Percentiles rank a stretch among this genome's conserved stretches.
phyloP scores from a whole-genome alignment of 2,329 filamentous ascomycete species.

The Chaetomium globosum region DNA sequence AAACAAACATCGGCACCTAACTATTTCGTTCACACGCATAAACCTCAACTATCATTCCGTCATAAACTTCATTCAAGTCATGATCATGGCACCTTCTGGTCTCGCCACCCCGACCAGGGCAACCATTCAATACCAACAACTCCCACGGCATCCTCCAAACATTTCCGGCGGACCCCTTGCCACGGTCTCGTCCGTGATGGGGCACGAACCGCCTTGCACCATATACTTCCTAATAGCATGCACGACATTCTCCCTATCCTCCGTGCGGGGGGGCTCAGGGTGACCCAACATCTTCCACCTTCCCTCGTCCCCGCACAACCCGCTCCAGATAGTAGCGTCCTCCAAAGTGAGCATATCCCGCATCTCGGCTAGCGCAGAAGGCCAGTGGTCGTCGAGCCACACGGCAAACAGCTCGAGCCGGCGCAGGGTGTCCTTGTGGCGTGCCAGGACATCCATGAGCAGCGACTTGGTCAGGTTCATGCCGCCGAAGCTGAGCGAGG shows the following conservation, averaged over 20 bases:
- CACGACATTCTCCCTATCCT: background rate
- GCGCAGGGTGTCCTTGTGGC: slow-evolving; percentile 1
- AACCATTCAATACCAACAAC: background rate
- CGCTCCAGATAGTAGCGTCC: background rate
- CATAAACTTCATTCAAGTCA: too few species aligned
- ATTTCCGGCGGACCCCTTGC: background rate
- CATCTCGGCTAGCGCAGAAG: background rate
- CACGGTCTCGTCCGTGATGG: background rate
- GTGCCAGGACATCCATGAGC: background rate
- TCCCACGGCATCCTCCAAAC: background rate
- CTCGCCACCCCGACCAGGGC: background rate
- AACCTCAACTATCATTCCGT: too few species aligned
- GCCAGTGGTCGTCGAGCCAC: background rate
- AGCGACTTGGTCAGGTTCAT: background rate
- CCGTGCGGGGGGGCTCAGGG: too few species aligned
- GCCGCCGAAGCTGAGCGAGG: background rate
- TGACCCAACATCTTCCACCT: background rate
- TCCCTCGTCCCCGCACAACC: background rate
- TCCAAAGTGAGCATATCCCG: background rate
- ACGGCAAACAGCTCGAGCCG: slow-evolving; percentile 3
- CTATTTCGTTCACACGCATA: too few species aligned
- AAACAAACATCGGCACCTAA: too few species aligned
- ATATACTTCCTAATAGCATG: background rate
- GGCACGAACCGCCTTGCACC: background rate
- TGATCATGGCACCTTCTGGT: background rate